Evolutionary conservation across 2,329 filamentous ascomycete genomes (phyloP).

Genomic region (Domatiomyces catenatus): DNA sequence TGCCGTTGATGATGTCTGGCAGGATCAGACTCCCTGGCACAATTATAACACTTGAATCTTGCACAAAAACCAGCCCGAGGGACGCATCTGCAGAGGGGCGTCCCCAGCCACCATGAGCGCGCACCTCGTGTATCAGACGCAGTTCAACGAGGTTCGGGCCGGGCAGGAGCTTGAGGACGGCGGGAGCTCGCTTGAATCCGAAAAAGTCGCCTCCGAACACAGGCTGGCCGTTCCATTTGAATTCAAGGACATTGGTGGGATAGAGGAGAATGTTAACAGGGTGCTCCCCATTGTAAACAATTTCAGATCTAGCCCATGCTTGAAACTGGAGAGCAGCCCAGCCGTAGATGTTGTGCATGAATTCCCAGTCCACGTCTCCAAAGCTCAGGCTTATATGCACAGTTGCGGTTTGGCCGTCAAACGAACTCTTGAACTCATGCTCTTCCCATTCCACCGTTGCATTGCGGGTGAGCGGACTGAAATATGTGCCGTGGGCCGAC

Average conservation of each 20-base stretch:
- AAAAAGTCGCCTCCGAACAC: conserved; percentile 46
- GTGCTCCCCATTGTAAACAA: conserved; percentile 2
- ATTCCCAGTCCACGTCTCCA: conserved; percentile 38
- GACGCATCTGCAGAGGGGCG: conserved; percentile 31
- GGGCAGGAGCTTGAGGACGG: conserved; percentile 34
- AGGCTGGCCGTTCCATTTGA: conserved; percentile 35
- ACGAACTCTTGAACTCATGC: conserved; percentile 20
- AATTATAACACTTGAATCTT: conserved; percentile 19
- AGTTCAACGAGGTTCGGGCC: conserved; percentile 38
- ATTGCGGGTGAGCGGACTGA: conserved; percentile 36
- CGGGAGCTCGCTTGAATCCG: conserved; percentile 34
- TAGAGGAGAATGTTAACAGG: conserved; percentile 26
- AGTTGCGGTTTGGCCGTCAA: conserved; percentile 19
- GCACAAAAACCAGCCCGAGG: conserved; percentile 21
- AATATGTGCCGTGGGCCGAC: conserved; percentile 31
- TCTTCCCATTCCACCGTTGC: conserved; percentile 36
- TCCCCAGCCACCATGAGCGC: conserved; percentile 38
- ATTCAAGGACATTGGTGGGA: conserved; percentile 36
- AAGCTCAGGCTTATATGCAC: conserved; percentile 32
- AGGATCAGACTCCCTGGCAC: conserved; percentile 27
- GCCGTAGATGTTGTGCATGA: conserved; percentile 39
- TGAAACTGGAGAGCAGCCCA: conserved; percentile 46
- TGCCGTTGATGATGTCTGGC: conserved; percentile 36
- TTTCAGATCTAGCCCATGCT: conserved; percentile 38
- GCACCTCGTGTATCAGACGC: conserved; percentile 41